These are phyloP conservation scores for Rubia balearica DNA, from an alignment of 305 asterid species.

Conservation along the genomic window DNA sequence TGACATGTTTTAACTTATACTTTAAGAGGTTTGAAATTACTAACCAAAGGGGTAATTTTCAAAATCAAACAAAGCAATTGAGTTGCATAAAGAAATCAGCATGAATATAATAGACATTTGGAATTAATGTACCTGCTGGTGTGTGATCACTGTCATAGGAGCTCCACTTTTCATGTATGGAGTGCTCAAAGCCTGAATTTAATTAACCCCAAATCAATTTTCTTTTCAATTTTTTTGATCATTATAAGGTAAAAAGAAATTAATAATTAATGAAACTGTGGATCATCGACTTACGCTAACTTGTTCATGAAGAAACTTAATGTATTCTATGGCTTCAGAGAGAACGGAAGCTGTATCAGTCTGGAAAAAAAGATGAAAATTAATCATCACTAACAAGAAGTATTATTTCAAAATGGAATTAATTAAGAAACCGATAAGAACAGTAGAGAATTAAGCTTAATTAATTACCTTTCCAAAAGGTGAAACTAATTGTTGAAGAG, in stretches of 20 bases:
- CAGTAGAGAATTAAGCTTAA: not conserved
- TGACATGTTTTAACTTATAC: not conserved
- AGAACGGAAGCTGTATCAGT: constrained; percentile 98
- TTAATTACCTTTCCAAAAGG: constrained; percentile 94
- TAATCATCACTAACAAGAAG: constrained; percentile 5
- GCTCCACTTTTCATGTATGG: constrained; percentile 90
- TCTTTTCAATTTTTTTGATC: not conserved
- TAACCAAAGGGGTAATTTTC: not conserved
- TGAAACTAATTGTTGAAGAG: constrained; percentile 98
- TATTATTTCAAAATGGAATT: not conserved
- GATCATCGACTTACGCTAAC: constrained; percentile 50
- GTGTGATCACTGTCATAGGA: constrained; percentile 53
- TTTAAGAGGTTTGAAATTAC: not conserved
- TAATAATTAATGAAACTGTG: not conserved
- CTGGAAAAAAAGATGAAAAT: constrained; percentile 29
- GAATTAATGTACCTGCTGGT: constrained; percentile 48
- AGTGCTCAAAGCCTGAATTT: constrained; percentile 52
- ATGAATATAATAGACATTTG: not conserved
- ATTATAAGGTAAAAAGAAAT: not conserved
- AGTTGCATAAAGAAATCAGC: not conserved
- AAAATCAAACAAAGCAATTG: not conserved
- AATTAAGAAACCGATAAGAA: constrained; percentile 21
- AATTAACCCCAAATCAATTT: not conserved
- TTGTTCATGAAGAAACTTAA: constrained; percentile 87
- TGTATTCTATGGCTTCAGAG: constrained; percentile 90